phyloP scores from a whole-genome alignment of 2,329 filamentous ascomycete genomes.

The Mollisiaceae sp. region DNA sequence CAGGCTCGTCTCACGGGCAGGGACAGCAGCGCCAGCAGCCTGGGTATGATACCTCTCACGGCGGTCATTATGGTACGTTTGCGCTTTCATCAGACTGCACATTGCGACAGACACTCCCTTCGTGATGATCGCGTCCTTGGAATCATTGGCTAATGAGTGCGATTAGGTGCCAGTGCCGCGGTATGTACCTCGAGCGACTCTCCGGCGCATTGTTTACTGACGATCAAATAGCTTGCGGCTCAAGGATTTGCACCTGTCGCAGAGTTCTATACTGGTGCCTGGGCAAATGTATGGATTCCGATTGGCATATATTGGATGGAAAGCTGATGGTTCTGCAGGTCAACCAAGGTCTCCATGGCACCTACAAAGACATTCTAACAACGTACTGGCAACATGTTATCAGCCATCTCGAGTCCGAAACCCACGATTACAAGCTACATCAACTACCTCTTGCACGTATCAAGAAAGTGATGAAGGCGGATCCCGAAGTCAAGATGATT shows the following conservation, averaged over 20 bases:
- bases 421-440: constrained; percentile 98
- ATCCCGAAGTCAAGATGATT: constrained; percentile 99
- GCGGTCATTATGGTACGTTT: constrained; percentile 76
- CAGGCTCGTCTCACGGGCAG: constrained; percentile 58
- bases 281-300: constrained; percentile 78
- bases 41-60: constrained; percentile 74
- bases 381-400: constrained; percentile 99
- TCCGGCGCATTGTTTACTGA: constrained; percentile 8
- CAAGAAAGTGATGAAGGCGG: constrained; percentile 99
- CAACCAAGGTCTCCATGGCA: constrained; percentile 90
- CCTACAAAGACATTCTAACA: constrained; percentile 95
- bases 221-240: constrained; percentile 71
- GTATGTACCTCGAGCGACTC: constrained; percentile 52
- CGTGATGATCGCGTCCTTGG: neutral
- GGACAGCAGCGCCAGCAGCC: constrained; percentile 58
- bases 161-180: constrained; percentile 68
- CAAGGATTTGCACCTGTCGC: constrained; percentile 87
- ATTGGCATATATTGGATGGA: constrained; percentile 18
- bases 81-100: neutral
- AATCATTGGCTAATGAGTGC: constrained; percentile 35
- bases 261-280: constrained; percentile 91
- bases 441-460: constrained; percentile 96
- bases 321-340: constrained; percentile 61
- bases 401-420: constrained; percentile 90
- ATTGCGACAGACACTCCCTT: neutral